phyloP scores from a whole-genome alignment of 345 rosid species.

The Citrus glauca region DNA sequence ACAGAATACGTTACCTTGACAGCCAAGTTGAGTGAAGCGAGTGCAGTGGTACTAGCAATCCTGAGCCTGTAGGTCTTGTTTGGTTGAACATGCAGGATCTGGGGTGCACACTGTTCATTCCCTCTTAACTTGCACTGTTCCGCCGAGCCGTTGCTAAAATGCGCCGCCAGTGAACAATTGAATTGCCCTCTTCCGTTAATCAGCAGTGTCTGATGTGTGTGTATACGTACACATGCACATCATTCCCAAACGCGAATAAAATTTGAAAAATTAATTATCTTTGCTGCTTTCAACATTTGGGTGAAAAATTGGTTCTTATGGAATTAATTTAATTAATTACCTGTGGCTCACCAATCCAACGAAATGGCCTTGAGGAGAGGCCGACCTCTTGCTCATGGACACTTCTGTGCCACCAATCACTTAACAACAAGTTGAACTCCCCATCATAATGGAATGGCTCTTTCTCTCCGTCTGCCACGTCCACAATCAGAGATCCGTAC shows the following conservation, averaged over 20 bases:
- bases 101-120: slow-evolving; percentile 62
- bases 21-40: slow-evolving; percentile 72
- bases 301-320: too few species aligned
- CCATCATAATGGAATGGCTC: slow-evolving; percentile 72
- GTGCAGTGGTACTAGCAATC: slow-evolving; percentile 65
- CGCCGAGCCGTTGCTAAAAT: slow-evolving; percentile 16
- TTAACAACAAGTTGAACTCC: slow-evolving; percentile 53
- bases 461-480: slow-evolving; percentile 43
- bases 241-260: too few species aligned
- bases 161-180: slow-evolving; percentile 65
- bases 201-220: slow-evolving; percentile 30
- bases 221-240: too few species aligned
- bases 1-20: slow-evolving; percentile 39
- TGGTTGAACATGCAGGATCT: slow-evolving; percentile 41
- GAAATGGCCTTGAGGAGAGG: slow-evolving; percentile 63
- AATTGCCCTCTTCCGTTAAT: slow-evolving; percentile 88
- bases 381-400: slow-evolving; percentile 65
- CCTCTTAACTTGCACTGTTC: slow-evolving; percentile 48
- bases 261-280: too few species aligned
- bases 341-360: slow-evolving; percentile 86
- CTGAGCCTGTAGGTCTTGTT: slow-evolving; percentile 67
- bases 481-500: slow-evolving; percentile 60
- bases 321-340: slow-evolving; percentile 21
- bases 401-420: slow-evolving; percentile 82
- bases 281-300: too few species aligned